Evolutionary conservation across 495 filamentous ascomycete species (phyloP).

Genomic region (Lentithecium fluviatile): DNA sequence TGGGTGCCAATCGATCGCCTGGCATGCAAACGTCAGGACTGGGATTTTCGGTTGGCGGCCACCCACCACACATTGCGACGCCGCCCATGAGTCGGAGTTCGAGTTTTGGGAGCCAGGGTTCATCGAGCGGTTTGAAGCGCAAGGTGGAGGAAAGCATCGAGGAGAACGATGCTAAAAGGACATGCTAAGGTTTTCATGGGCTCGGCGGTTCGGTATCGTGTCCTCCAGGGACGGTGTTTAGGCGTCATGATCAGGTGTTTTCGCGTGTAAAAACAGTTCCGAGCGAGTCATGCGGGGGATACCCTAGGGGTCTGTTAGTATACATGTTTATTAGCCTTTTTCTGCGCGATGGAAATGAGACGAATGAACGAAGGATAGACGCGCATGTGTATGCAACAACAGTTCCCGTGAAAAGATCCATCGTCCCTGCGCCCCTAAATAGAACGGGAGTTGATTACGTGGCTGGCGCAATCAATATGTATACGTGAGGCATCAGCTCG

Average conservation of each 20-base stretch:
- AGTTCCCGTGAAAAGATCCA: no score
- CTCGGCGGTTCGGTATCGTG: not conserved
- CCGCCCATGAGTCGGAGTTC: constrained; percentile 14
- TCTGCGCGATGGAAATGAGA: no score
- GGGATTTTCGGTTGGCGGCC: not conserved
- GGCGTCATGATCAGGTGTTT: not conserved
- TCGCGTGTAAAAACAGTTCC: no score
- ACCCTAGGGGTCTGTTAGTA: no score
- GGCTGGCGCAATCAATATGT: no score
- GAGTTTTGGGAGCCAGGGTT: constrained; percentile 1
- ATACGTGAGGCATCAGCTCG: no score
- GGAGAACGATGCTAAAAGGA: constrained; percentile 6
- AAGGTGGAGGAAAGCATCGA: constrained; percentile 9
- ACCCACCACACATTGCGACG: not conserved
- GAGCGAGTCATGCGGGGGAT: no score
- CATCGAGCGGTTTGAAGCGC: constrained; percentile 11
- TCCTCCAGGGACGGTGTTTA: not conserved
- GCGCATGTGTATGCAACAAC: no score
- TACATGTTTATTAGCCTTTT: no score
- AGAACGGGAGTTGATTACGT: no score
- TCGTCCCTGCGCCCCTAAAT: no score
- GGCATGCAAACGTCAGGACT: not conserved
- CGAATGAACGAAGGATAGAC: no score
- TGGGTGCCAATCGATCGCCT: not conserved
- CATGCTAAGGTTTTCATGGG: not conserved